Base-by-base conservation (phyloP, 257 asterid genomes). In the Orobanche coerulescens region DNA sequence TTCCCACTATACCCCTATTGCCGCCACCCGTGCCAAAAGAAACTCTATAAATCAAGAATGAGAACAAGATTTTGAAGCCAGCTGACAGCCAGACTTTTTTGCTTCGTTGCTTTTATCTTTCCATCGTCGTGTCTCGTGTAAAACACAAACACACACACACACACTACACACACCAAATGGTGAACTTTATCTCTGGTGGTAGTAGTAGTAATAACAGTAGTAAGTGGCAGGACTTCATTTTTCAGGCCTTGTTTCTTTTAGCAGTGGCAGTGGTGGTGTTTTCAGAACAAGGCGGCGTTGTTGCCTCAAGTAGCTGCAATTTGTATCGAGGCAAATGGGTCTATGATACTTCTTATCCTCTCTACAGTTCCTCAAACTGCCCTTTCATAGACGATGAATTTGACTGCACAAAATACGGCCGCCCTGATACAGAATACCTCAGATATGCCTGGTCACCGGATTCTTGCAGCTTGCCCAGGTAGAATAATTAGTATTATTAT, bases 341-440 rank as follows among this genome's bases (percentile, higher is more conserved):
- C 5, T 0, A 66, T 16, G 90, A 82, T 64, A 13, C 78, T 65
- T 73, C 95, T 0, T 76, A 71, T 28, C 84, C 90, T 14, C 67
- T 80, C 2, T 86, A 86, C 37, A 49, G 79, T 3, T 78, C 85
- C 3, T 78, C 85, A 33, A 28, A 12, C 16, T 87, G 95, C 78
- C 90, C 90, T 0, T 87, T 82, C 23, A 71, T 87, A 33, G 95
- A 84, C 74, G 76, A 90, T 0, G 86, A 82, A 46, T 87, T 84
- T 43, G 79, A 87, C 48, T 87, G 95, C 78, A 36, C 68, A 1
- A 84, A 78, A 37, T 79, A 68, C 63, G 90, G 94, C 19, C 88
- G 95, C 1, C 86, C 88, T 24, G 94, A 87, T 46, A 80, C 14
- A 9, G 74, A 71, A 58, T 87, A 65, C 70, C 90, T 80, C 76